Conservation (phyloP, 805 yeast genomes). For the Pichia insulana region DNA sequence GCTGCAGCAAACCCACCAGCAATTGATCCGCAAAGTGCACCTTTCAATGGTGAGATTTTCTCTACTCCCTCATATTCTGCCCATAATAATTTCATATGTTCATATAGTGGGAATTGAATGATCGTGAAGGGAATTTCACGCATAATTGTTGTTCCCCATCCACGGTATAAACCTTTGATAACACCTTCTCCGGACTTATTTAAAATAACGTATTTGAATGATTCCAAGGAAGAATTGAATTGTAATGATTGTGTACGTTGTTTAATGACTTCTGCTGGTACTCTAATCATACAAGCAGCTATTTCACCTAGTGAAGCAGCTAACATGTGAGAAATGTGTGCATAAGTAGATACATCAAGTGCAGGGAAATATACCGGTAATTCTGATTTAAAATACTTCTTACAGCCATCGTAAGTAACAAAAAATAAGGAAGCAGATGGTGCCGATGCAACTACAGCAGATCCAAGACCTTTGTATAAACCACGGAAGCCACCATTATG, state of each 20-base stretch:
- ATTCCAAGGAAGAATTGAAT: slow-evolving; percentile 50
- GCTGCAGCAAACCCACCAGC: slow-evolving; percentile 85
- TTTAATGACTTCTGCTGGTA: slow-evolving; percentile 94
- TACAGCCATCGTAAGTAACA: slow-evolving; percentile 75
- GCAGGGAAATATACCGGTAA: slow-evolving; percentile 16
- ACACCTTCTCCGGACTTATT: slow-evolving; percentile 74
- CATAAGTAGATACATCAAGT: slow-evolving; percentile 19
- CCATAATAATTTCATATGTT: slow-evolving; percentile 60
- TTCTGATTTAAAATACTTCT: slow-evolving; percentile 26
- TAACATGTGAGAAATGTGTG: slow-evolving; percentile 64
- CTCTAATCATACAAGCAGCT: slow-evolving; percentile 88
- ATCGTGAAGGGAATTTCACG: slow-evolving; percentile 95
- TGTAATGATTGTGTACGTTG: slow-evolving; percentile 83
- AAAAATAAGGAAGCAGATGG: slow-evolving; percentile 77
- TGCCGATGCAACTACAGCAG: slow-evolving; percentile 90
- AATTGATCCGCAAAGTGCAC: slow-evolving; percentile 75
- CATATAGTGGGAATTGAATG: slow-evolving; percentile 93
- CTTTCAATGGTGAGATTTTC: slow-evolving; percentile 54
- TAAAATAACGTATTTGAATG: slow-evolving; percentile 51
- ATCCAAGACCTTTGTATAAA: slow-evolving; percentile 84
- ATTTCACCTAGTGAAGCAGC: slow-evolving; percentile 87
- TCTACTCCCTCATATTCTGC: slow-evolving; percentile 33
- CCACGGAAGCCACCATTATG: slow-evolving; percentile 90
- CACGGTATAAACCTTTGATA: slow-evolving; percentile 74
- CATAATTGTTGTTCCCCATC: slow-evolving; percentile 87